Base-by-base conservation (phyloP, 164 flowering plant genomes). In the Vitis amurensis region DNA sequence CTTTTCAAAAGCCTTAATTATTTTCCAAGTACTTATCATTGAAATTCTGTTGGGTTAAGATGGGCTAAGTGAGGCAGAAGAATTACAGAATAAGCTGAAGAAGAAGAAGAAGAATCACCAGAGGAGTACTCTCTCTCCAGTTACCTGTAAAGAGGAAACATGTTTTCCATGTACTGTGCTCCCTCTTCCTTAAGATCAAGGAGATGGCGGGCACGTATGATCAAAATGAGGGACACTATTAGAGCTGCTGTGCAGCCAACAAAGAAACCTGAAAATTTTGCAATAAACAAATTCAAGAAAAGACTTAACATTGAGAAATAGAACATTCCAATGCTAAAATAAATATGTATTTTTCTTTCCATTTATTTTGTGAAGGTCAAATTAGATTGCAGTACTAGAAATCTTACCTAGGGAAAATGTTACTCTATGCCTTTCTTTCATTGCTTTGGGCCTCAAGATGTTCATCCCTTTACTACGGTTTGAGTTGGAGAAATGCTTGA, bases 71-170 rank as follows among this genome's bases (percentile, higher is more conserved):
- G 23, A 19, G 23, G 23, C 23, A 19, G 23, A 19, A 19, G 23
- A 19, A 19, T 19, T 19, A 19, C 44, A 31, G 44, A 31, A 31
- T 31, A 31, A 31, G 44, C 44, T 31, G 23, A 19, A 19, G 44
- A 31, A 31, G 44, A 3, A 31, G 44, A 3, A 31, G 44, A 31
- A 31, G 44, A 31, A 31, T 6, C 44, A 31, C 44, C 44, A 31
- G 44, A 3, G 6, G 44, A 19, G 6, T 31, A 31, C 23, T 19
- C 23, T 31, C 6, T 31, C 44, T 31, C 44, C 44, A 31, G 44
- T 70, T 78, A 83, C 91, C 88, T 88, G 76, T 88, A 89, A n/a
- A 88, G 89, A 1, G 91, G 94, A 80, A 89, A 88, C 84, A 88
- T 77, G 67, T 73, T 86, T 14, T 80, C 77, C 94, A 89, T 89